Percentiles rank a stretch among this genome's conserved stretches.
Conservation (phyloP, 2,329 filamentous ascomycete genomes). For the Aspergillus sp. region DNA sequence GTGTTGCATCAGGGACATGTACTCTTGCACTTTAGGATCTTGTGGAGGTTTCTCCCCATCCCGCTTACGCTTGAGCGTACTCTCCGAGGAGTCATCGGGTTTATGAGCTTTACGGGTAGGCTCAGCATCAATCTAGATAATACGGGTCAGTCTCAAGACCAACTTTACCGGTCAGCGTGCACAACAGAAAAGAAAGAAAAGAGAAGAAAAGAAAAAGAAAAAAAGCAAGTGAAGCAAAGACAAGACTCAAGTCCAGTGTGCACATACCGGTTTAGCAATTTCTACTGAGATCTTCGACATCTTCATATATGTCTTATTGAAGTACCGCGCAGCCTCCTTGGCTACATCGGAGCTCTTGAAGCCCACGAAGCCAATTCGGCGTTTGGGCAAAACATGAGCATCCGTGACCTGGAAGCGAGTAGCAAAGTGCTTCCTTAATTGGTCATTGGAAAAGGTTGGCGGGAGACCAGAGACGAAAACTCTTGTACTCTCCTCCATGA, state of each 20-base stretch:
- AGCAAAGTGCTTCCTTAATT: conserved; percentile 87
- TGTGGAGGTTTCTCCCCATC: conserved; percentile 59
- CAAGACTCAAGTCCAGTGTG: conserved; percentile 4
- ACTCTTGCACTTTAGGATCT: conserved; percentile 83
- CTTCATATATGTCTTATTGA: conserved; percentile 91
- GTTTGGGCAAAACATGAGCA: conserved; percentile 82
- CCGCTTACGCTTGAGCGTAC: conserved; percentile 42
- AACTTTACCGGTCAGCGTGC: conserved; percentile 40
- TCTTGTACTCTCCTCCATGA: conserved; percentile 75
- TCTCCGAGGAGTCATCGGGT: conserved; percentile 24
- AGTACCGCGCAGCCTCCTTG: conserved; percentile 82
- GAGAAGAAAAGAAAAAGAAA: neutral
- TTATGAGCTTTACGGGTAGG: conserved; percentile 26
- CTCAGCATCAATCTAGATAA: conserved; percentile 42
- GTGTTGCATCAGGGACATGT: conserved; percentile 76
- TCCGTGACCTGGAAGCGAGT: conserved; percentile 78
- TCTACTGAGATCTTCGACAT: conserved; percentile 94
- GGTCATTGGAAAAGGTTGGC: conserved; percentile 77
- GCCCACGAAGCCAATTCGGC: conserved; percentile 93
- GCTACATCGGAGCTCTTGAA: conserved; percentile 84
- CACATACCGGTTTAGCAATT: conserved; percentile 74
- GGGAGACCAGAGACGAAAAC: conserved; percentile 73
- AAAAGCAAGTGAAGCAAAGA: conserved; percentile 8
- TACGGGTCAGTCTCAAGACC: conserved; percentile 41
- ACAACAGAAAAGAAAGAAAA: conserved; percentile 24